Base-by-base conservation (phyloP, 202 grass and related monocot species). In the Setaria italica region DNA sequence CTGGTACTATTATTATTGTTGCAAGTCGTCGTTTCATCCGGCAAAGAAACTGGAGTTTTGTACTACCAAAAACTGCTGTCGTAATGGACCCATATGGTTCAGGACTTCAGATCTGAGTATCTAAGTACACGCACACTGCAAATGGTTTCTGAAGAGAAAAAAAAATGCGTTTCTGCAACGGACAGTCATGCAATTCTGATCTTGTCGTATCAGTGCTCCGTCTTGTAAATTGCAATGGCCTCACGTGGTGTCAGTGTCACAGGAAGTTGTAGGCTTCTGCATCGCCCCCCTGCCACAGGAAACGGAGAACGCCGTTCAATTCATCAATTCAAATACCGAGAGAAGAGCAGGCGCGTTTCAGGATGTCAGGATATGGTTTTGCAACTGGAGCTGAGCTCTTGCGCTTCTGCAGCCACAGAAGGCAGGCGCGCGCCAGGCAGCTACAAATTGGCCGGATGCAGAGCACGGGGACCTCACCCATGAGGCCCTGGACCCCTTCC, bases 211-310 rank as follows among this genome's bases (percentile, higher is more conserved):
- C 46, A 10, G 47, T 54, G 49, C 49, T 17, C 17, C n/a, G 32
- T 75, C 45, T 39, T 9, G 46, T 46, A 35, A 35, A 35, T 35
- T 35, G 42, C 39, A n/a, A 15, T 5, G 50, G 35, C 50, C 79
- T 70, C 50, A 43, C 49, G 49, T 60, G 75, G 20, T 42, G 74
- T 17, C 75, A 43, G 39, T 43, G 56, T 78, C 75, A 78, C 74
- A 77, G 37, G 56, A 45, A 35, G 55, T 57, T 43, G 74, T 57
- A 76, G 32, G 48, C 67, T 66, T n/a, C 68, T 62, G 60, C 48
- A 12, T 54, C 2, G 47, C 21, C 21, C 0, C 33, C 10, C 54
- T 7, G 50, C 50, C 39, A 41, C 35, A 7, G 3, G 54, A 43
- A 59, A n/a, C 13, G 15, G 50, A 17, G 37, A 35, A 39, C 35